These are phyloP conservation scores for Hirschioporus abietinus DNA, from an alignment of 768 basidiomycete genomes.

Conservation along the genomic window DNA sequence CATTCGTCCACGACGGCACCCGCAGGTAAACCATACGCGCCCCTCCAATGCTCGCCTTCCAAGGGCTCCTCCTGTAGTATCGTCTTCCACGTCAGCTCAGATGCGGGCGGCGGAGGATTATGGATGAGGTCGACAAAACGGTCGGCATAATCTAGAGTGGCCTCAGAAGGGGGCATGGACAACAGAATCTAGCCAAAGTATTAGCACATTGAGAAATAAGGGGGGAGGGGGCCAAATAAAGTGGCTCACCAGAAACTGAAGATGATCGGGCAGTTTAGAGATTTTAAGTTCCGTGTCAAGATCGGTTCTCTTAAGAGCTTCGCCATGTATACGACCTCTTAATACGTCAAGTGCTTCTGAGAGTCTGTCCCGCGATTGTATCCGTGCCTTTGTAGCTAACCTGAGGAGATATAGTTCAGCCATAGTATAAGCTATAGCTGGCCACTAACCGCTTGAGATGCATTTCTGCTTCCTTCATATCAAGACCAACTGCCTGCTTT, in stretches of 20 bases:
- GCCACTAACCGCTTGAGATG: slow-evolving; percentile 48
- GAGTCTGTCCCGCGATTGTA: slow-evolving; percentile 57
- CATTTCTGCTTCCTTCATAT: slow-evolving; percentile 49
- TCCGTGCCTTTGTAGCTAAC: slow-evolving; percentile 60
- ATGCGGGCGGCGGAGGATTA: slow-evolving; percentile 36
- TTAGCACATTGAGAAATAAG: background rate
- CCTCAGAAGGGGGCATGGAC: slow-evolving; percentile 43
- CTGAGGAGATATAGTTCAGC: slow-evolving; percentile 27
- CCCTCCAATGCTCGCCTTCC: slow-evolving; percentile 84
- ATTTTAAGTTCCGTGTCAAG: slow-evolving; percentile 29
- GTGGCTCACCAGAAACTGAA: slow-evolving; percentile 61
- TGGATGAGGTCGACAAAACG: slow-evolving; percentile 40
- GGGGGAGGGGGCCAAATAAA: too few species aligned
- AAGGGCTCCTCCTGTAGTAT: slow-evolving; percentile 80
- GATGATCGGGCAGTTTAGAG: slow-evolving; percentile 61
- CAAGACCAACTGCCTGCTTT: slow-evolving; percentile 53
- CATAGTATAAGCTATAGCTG: background rate
- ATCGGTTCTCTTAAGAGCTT: slow-evolving; percentile 21
- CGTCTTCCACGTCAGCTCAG: slow-evolving; percentile 61
- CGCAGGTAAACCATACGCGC: slow-evolving; percentile 52
- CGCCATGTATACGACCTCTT: slow-evolving; percentile 46
- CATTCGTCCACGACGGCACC: slow-evolving; percentile 40
- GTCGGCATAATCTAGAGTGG: slow-evolving; percentile 51
- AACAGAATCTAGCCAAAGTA: slow-evolving; percentile 42
- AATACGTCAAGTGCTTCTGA: slow-evolving; percentile 56